Conservation (phyloP, 2,329 filamentous ascomycete genomes). For the Metarhizium anisopliae region DNA sequence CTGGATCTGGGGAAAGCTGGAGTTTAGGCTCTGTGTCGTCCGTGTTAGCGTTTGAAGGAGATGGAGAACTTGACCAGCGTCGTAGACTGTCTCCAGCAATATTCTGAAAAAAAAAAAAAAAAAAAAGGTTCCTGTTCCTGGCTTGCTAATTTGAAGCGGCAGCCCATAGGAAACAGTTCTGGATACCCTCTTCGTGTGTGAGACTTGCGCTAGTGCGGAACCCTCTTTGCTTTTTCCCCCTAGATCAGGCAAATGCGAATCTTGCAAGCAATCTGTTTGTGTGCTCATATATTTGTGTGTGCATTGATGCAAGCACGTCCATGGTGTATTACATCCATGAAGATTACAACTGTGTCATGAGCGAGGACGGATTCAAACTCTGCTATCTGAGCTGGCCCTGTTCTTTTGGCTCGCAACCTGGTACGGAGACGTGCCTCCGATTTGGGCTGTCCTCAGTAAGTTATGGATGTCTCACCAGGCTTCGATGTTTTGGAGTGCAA, state of each 20-base stretch:
- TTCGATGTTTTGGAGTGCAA: constrained; percentile 16
- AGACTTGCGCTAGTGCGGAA: constrained; percentile 12
- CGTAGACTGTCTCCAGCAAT: neutral
- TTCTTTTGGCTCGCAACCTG: neutral
- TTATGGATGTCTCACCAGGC: constrained; percentile 19
- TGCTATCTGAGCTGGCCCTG: neutral
- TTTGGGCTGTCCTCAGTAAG: constrained; percentile 15
- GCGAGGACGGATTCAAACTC: too few relatives aligned
- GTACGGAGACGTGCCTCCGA: neutral
- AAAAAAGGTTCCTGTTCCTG: neutral
- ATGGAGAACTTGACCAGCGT: neutral
- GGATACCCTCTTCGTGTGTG: constrained; percentile 6
- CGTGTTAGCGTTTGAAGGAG: neutral
- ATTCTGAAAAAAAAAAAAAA: neutral
- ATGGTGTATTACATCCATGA: too few relatives aligned
- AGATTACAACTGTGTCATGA: neutral
- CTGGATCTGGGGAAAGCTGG: neutral
- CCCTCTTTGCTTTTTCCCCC: constrained; percentile 3
- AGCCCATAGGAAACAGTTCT: neutral
- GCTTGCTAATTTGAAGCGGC: neutral
- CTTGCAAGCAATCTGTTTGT: neutral
- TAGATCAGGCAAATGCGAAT: neutral
- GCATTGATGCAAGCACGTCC: neutral
- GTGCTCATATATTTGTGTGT: neutral
- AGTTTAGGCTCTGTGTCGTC: neutral